Evolutionary conservation across 805 yeast genomes (phyloP).

Genomic region (Wickerhamiella siamensis): DNA sequence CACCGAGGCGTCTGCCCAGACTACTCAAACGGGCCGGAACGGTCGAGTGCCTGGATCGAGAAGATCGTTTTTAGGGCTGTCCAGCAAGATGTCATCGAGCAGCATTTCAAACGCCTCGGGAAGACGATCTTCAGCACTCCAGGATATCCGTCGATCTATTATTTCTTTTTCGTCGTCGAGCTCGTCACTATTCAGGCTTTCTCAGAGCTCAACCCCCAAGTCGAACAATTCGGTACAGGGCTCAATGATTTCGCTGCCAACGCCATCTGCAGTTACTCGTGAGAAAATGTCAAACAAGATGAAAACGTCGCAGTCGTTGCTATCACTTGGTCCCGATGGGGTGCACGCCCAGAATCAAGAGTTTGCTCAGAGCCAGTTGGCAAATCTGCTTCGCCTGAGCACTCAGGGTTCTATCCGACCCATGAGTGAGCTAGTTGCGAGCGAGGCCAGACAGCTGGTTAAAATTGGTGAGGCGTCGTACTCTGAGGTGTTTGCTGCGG

Average conservation of each 20-base stretch:
- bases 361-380: conserved; percentile 24
- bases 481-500: conserved; percentile 31
- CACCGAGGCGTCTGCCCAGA: not conserved
- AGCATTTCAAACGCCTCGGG: not conserved
- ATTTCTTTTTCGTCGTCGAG: not conserved
- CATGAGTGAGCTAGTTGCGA: conserved; percentile 19
- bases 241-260: conserved; percentile 39
- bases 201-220: not conserved
- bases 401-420: conserved; percentile 19
- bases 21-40: not conserved
- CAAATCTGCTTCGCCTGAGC: conserved; percentile 27
- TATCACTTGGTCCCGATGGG: conserved; percentile 25
- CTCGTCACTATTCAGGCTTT: not conserved
- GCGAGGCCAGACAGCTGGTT: conserved; percentile 18
- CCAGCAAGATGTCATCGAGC: not conserved
- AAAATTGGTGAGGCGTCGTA: conserved; percentile 36
- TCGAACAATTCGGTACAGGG: not conserved
- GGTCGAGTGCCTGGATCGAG: not conserved
- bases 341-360: conserved; percentile 22
- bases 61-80: conserved; percentile 1
- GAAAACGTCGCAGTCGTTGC: conserved; percentile 35
- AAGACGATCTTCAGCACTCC: not conserved
- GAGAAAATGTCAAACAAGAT: conserved; percentile 41
- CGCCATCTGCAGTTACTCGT: conserved; percentile 40
- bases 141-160: not conserved